These are phyloP conservation scores for Brasenia schreberi DNA, from an alignment of 164 flowering plant species.

Conservation along the genomic window DNA sequence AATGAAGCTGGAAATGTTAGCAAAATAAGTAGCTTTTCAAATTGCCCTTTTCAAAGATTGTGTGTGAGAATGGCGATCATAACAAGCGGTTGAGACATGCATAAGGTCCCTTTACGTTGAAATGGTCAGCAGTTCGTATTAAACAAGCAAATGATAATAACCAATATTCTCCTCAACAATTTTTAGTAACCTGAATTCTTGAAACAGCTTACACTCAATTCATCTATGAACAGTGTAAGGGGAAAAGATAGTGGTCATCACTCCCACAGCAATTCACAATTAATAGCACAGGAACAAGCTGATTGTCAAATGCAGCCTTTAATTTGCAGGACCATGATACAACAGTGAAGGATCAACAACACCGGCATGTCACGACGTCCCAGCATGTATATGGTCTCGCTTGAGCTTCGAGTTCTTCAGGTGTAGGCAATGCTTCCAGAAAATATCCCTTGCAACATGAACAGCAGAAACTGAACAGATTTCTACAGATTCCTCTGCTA, in stretches of 20 bases:
- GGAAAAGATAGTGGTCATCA: no score
- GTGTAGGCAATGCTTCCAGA: slow-evolving; percentile 57
- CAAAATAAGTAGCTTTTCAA: no score
- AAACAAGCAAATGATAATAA: not conserved
- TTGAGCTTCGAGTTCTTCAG: slow-evolving; percentile 48
- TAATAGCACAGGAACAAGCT: not conserved
- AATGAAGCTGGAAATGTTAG: no score
- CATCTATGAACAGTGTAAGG: not conserved
- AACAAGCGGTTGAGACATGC: no score
- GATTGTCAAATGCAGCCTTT: not conserved
- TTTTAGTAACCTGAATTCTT: not conserved
- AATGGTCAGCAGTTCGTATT: no score
- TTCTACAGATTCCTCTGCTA: slow-evolving; percentile 70
- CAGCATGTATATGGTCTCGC: slow-evolving; percentile 60
- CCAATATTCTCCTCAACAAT: not conserved
- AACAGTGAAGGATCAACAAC: slow-evolving; percentile 29
- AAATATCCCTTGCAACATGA: slow-evolving; percentile 20
- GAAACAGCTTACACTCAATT: not conserved
- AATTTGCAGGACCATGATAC: not conserved
- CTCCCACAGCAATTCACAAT: not conserved
- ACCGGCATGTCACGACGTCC: slow-evolving; percentile 58
- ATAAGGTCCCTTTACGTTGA: no score
- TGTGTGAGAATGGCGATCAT: no score
- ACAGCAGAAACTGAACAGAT: slow-evolving; percentile 61
- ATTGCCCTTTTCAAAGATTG: no score